Base-by-base conservation (phyloP, 352 stramenopile species). In the Blastocystis sp. region DNA sequence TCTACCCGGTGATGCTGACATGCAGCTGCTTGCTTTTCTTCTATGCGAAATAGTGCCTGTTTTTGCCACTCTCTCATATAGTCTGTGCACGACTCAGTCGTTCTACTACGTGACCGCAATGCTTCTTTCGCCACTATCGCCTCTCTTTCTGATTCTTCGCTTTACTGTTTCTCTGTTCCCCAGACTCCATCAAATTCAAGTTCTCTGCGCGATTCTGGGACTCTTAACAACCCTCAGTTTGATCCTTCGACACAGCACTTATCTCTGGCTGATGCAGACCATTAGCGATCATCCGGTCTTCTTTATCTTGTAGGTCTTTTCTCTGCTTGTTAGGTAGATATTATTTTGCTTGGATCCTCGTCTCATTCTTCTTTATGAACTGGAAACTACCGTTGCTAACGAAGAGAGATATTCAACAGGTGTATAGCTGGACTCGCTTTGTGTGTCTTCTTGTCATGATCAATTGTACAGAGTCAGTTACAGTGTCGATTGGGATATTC, bases 401-500 rank as follows among this genome's bases (percentile, higher is more conserved):
- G 11, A 84, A 84, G 47, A 34, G 56, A n/a, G 73, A 68, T 37
- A 68, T 84, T 47, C 73, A 84, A 15, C n/a, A 53, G n/a, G 9
- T 68, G 0, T 84, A 47, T 34, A 68, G 18, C 13, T 53, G 34
- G n/a, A 64, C 62, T 3, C 73, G 73, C 41, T 18, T 39, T 15
- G 18, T 47, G 15, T 68, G 73, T 43, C 18, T 66, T 13, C 6
- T 68, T 26, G 47, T 68, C 2, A 84, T 84, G 37, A 45, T 84
- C 26, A 39, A 68, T 68, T 63, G 43, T 43, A 84, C 73, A 26
- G n/a, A 50, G 7, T 84, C 73, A 9, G 53, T 84, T 43, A 18
- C 43, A 23, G 73, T 84, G 6, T 84, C 73, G 13, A 13, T 84
- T 9, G 34, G 59, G 23, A 13, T 53, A 9, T 6, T 50, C 15